Percentiles rank a stretch among this genome's conserved stretches.
phyloP scores from a whole-genome alignment of 768 basidiomycete genomes.

The Pisolithus sp. region DNA sequence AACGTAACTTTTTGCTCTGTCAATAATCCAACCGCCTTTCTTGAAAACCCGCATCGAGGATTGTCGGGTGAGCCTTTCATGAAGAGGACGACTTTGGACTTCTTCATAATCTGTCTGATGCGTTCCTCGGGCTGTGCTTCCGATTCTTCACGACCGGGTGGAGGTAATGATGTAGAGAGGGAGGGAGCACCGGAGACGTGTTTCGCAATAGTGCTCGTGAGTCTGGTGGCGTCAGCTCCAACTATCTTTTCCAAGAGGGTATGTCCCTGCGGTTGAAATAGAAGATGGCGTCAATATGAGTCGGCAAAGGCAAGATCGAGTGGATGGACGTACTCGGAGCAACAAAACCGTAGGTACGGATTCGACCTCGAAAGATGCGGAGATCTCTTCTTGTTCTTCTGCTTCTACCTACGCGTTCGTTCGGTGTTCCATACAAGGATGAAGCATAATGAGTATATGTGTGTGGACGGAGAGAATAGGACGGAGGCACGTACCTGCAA shows the following conservation, averaged over 20 bases:
- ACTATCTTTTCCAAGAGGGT: conserved; percentile 69
- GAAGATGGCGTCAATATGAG: neutral
- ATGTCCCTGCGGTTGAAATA: conserved; percentile 59
- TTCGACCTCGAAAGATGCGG: conserved; percentile 89
- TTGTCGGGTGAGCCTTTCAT: conserved; percentile 82
- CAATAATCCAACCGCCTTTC: conserved; percentile 65
- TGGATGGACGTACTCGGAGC: conserved; percentile 51
- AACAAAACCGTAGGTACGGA: conserved; percentile 83
- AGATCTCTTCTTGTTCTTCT: conserved; percentile 72
- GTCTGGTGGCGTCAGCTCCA: conserved; percentile 69
- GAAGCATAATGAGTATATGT: neutral
- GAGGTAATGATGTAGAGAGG: neutral
- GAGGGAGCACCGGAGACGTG: conserved; percentile 32
- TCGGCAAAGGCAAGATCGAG: neutral
- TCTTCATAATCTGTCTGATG: conserved; percentile 67
- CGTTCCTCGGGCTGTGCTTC: conserved; percentile 27
- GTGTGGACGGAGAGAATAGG: neutral
- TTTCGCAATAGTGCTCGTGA: conserved; percentile 56
- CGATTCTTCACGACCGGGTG: neutral
- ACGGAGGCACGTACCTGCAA: conserved; percentile 52
- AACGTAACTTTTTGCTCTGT: conserved; percentile 60
- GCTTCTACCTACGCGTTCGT: conserved; percentile 64
- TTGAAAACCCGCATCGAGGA: conserved; percentile 82
- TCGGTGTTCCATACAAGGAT: neutral
- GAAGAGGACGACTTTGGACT: conserved; percentile 75